Evolutionary conservation across 225 moss, liverwort and hornwort genomes (phyloP), one percentile per base, ranked within the genome.

Genomic region (Pleurozium schreberi): DNA sequence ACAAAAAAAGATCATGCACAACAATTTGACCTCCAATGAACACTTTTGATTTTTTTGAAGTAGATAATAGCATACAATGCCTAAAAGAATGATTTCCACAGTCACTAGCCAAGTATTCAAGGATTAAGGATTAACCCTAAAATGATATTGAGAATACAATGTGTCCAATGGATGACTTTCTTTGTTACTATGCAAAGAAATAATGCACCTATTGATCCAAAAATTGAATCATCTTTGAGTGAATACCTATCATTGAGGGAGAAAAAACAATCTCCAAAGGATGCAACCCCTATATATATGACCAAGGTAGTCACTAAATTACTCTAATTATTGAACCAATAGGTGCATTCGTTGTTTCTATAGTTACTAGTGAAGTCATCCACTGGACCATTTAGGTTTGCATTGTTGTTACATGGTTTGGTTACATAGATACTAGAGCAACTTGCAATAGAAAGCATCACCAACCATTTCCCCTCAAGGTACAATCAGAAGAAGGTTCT

Each of bases 201-300:
- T 5, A 43, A 17, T 43, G 16, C 10, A 43, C 28, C 6, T 18
- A 28, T 6, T 17, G 17, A 26, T 71, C 3, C 43, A 43, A 71
- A n/a, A 71, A 43, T 28, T 28, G 28, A 71, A 71, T 71, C 10
- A 3, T 17, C 4, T 45, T 43, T 71, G 9, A 28, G 3, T 45
- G 27, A 17, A 2, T 45, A 30, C 2, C 6, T 45, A 74, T 47
- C 11, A 47, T 47, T 11, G 6, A 47, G 3, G n/a, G n/a, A n/a
- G n/a, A n/a, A n/a, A n/a, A n/a, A n/a, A n/a, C n/a, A n/a, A n/a
- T n/a, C 18, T 2, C 18, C 5, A 5, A 73, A 73, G 3, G 10
- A 10, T 0, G 1, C 6, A 4, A n/a, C 3, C 14, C 13, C 7
- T 5, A n/a, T n/a, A n/a, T n/a, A n/a, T n/a, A 8, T 25, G 25